Base-by-base conservation (phyloP, 2,329 filamentous ascomycete genomes). In the Parastagonospora nodorum region DNA sequence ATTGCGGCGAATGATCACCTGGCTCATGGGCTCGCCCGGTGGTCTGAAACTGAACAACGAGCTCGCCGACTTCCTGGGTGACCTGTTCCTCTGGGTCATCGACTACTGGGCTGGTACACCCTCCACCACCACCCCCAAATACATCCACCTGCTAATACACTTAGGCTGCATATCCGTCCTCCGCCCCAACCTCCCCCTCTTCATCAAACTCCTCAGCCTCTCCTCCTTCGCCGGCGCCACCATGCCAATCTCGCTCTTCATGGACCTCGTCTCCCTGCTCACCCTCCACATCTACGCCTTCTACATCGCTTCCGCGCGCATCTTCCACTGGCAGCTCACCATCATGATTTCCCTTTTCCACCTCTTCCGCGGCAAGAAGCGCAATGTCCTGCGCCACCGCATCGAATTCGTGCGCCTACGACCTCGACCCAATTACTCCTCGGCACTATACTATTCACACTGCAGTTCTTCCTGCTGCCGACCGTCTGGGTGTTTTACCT, bases 391-490 rank as follows among this genome's bases (percentile, higher is more conserved):
- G 16, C 89, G 95, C 55, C 96, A 97, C 69, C 92, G 94, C 75
- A 97, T 99, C 66, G 94, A 99, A 99, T 72, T 96, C 92, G 40
- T 99, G 94, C 80, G 94, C 97, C 76, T 99, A 99, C 76, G 94
- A 97, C 71, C 84, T 99, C 19, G 94, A 99, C 71, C 71, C 95
- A 99, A 75, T 84, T 99, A 4, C 86, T 99, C 6, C 87, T 99
- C 7, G 94, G 94, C 53, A 99, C 94, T 1, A 97, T 99, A 52
- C 80, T 99, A 15, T 99, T 99, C 70, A 97, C 94, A 0, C 80
- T 99, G 7, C 83, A 99, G 1, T 96, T 96, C 76, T 99, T 97
- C 73, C 81, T 99, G 12, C 80, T 99, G 3, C 94, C 94, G 0
- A 99, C 94, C 0, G 92, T 99, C 19, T 85, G 93, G 45, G 94